Evolutionary conservation across 108 stramenopile species (phyloP).

Genomic region (Bacterosira constricta): DNA sequence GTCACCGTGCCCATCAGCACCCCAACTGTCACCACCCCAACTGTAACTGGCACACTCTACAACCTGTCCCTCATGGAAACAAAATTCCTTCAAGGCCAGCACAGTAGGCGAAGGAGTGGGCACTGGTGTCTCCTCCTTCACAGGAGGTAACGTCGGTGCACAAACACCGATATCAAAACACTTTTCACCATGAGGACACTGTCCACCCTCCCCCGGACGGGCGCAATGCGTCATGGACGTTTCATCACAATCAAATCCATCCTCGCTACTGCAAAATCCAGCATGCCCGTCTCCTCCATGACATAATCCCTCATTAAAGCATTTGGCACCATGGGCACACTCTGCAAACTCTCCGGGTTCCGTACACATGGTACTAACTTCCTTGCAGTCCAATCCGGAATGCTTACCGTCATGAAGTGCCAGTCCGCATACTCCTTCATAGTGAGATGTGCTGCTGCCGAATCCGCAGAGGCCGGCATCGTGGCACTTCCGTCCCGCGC

Average conservation of each 20-base stretch:
- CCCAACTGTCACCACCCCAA: background rate
- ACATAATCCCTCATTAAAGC: background rate
- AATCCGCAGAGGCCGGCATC: slow-evolving; percentile 1
- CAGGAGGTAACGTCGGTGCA: background rate
- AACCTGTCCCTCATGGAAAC: slow-evolving; percentile 4
- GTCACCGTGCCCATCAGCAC: slow-evolving; percentile 7
- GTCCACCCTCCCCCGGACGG: background rate
- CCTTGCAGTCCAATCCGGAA: background rate
- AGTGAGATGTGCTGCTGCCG: background rate
- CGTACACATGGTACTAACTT: slow-evolving; percentile 9
- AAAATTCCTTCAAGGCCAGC: background rate
- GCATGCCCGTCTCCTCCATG: background rate
- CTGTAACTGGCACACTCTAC: background rate
- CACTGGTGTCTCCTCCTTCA: background rate
- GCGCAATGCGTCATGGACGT: background rate
- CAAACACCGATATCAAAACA: background rate
- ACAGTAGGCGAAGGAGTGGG: background rate
- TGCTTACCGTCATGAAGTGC: background rate
- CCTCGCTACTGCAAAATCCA: background rate
- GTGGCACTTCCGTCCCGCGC: background rate
- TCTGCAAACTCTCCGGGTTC: background rate
- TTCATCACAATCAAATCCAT: background rate
- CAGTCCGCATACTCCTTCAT: background rate
- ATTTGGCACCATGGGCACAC: slow-evolving; percentile 1
- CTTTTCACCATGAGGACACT: background rate